These are phyloP conservation scores for Nannizzia gypsea DNA, from an alignment of 2,329 filamentous ascomycete genomes.

Conservation along the genomic window DNA sequence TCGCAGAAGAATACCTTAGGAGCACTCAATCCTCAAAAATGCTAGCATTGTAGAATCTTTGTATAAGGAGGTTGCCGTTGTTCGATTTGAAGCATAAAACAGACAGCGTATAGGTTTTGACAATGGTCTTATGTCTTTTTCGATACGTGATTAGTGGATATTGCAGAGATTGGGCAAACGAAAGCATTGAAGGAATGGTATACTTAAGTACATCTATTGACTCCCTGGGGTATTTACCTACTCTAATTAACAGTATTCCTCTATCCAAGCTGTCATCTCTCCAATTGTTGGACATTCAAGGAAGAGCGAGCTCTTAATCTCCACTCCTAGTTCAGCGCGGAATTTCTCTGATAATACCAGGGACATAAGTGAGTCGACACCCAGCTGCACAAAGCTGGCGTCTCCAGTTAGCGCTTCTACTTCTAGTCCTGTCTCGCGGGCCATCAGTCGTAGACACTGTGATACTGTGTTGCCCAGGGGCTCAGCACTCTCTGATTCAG, in stretches of 20 bases:
- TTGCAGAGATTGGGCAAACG: too few species aligned
- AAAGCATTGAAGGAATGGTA: too few species aligned
- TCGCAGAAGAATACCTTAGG: too few species aligned
- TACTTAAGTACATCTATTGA: too few species aligned
- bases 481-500: not conserved
- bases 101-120: too few species aligned
- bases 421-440: not conserved
- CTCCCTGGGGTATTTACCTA: too few species aligned
- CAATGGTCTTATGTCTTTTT: too few species aligned
- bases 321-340: not conserved
- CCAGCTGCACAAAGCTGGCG: not conserved
- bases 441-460: not conserved
- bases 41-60: too few species aligned
- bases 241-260: not conserved
- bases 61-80: too few species aligned
- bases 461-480: not conserved
- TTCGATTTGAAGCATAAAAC: too few species aligned
- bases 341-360: not conserved
- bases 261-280: not conserved
- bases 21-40: too few species aligned
- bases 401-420: not conserved
- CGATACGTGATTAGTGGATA: too few species aligned
- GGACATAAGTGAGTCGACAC: slow-evolving; percentile 3
- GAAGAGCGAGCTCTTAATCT: not conserved
- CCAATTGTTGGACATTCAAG: not conserved